Evolutionary conservation across 2,329 filamentous ascomycete genomes (phyloP).

Genomic region (Pseudogymnoascus sp.): DNA sequence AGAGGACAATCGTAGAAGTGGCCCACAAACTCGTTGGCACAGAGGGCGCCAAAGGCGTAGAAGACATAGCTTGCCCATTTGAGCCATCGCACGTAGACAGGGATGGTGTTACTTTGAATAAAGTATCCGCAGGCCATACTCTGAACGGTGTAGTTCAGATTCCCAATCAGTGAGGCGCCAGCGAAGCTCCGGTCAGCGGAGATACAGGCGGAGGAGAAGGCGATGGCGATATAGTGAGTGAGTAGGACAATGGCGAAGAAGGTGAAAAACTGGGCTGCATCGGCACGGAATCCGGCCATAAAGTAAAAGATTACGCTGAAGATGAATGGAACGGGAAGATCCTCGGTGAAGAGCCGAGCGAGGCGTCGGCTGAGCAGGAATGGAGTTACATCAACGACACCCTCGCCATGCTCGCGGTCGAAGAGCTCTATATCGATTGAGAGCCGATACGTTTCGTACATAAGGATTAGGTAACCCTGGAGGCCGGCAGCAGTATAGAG

Average conservation of each 20-base stretch:
- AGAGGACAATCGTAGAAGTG: slow-evolving; percentile 67
- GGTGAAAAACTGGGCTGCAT: slow-evolving; percentile 57
- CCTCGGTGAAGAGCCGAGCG: slow-evolving; percentile 61
- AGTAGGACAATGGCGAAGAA: slow-evolving; percentile 63
- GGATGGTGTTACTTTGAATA: slow-evolving; percentile 63
- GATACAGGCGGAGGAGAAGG: slow-evolving; percentile 61
- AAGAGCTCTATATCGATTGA: slow-evolving; percentile 68
- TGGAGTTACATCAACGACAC: slow-evolving; percentile 59
- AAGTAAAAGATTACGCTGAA: slow-evolving; percentile 69
- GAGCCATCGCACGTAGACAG: slow-evolving; percentile 70
- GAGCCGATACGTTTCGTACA: slow-evolving; percentile 69
- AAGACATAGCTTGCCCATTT: slow-evolving; percentile 61
- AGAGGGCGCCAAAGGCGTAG: slow-evolving; percentile 64
- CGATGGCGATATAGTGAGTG: slow-evolving; percentile 66
- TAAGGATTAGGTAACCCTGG: slow-evolving; percentile 67
- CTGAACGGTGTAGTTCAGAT: slow-evolving; percentile 65
- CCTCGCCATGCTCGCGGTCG: slow-evolving; percentile 66
- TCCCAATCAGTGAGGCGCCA: slow-evolving; percentile 62
- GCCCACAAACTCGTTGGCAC: slow-evolving; percentile 63
- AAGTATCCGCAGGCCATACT: slow-evolving; percentile 71
- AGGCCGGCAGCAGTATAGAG: slow-evolving; percentile 64
- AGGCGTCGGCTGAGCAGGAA: slow-evolving; percentile 64
- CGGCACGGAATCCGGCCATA: slow-evolving; percentile 64
- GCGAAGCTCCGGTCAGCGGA: slow-evolving; percentile 59
- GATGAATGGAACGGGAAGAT: slow-evolving; percentile 62